Conservation (phyloP, 306 rosid genomes). For the Medicago ruthenica region DNA sequence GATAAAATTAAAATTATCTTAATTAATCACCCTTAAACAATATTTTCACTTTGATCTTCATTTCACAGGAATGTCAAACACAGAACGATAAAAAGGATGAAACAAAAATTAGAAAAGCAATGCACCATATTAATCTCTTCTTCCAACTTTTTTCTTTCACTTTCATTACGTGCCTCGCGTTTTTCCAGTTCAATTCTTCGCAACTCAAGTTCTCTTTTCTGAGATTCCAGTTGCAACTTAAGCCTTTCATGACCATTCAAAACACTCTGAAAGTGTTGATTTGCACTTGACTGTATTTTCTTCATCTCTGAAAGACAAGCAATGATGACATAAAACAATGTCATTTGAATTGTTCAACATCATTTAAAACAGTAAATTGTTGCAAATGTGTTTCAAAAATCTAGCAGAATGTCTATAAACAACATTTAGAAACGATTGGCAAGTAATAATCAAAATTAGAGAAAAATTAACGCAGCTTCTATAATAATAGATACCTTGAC, state of each 20-base stretch:
- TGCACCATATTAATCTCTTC: constrained; percentile 84
- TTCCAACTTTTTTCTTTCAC: constrained; percentile 76
- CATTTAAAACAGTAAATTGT: constrained; percentile 26
- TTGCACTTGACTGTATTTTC: constrained; percentile 81
- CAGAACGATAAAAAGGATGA: constrained; percentile 41
- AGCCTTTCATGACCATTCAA: constrained; percentile 78
- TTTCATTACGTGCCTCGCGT: constrained; percentile 83
- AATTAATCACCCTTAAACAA: neutral
- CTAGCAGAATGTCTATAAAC: too few relatives aligned
- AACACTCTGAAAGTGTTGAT: constrained; percentile 85
- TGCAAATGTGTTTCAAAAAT: neutral
- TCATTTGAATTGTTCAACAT: constrained; percentile 28
- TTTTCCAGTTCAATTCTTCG: constrained; percentile 80
- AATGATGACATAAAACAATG: constrained; percentile 41
- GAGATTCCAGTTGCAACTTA: constrained; percentile 82
- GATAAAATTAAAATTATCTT: neutral
- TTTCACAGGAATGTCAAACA: constrained; percentile 32
- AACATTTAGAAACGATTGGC: neutral
- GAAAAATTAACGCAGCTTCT: constrained; percentile 22
- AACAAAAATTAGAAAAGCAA: constrained; percentile 41
- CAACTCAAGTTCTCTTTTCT: constrained; percentile 73
- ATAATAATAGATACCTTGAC: constrained; percentile 56
- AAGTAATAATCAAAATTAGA: constrained; percentile 9
- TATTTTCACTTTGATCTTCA: constrained; percentile 27
- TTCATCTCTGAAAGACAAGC: constrained; percentile 64